Percentiles rank a stretch among this genome's conserved stretches.
Conservation (phyloP, 108 stramenopile species). For the Cyclostephanos tholiformis region DNA sequence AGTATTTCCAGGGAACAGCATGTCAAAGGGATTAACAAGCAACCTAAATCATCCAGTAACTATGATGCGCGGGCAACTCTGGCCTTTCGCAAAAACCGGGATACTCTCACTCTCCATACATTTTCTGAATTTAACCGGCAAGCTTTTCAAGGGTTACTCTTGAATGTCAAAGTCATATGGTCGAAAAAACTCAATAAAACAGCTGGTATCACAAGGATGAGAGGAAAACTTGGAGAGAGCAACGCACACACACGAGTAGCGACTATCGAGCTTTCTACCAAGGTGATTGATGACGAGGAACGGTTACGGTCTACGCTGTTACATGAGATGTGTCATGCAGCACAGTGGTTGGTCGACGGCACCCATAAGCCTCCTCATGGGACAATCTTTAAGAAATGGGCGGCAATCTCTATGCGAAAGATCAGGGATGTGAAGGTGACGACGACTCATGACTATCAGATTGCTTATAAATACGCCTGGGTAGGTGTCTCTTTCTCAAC, state of each 20-base stretch:
- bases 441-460: conserved; percentile 82
- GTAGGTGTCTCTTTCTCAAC: conserved; percentile 11
- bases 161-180: conserved; percentile 68
- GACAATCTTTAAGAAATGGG: conserved; percentile 85
- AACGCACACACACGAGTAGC: conserved; percentile 45
- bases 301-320: conserved; percentile 83
- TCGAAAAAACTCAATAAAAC: conserved; percentile 80
- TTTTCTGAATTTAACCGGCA: conserved; percentile 61
- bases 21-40: background rate
- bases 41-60: background rate
- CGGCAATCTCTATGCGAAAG: conserved; percentile 64
- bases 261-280: conserved; percentile 85
- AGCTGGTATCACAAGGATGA: conserved; percentile 83
- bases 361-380: conserved; percentile 88
- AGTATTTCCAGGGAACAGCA: conserved; percentile 9
- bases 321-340: conserved; percentile 97
- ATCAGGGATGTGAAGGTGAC: conserved; percentile 73
- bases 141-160: conserved; percentile 55
- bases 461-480: conserved; percentile 81
- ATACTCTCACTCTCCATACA: conserved; percentile 38
- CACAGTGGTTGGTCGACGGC: conserved; percentile 90
- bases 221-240: conserved; percentile 22
- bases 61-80: background rate
- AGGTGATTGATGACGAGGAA: conserved; percentile 80
- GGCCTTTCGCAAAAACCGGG: conserved; percentile 61